phyloP scores from a whole-genome alignment of 495 filamentous ascomycete species.

The Tuber indicum region DNA sequence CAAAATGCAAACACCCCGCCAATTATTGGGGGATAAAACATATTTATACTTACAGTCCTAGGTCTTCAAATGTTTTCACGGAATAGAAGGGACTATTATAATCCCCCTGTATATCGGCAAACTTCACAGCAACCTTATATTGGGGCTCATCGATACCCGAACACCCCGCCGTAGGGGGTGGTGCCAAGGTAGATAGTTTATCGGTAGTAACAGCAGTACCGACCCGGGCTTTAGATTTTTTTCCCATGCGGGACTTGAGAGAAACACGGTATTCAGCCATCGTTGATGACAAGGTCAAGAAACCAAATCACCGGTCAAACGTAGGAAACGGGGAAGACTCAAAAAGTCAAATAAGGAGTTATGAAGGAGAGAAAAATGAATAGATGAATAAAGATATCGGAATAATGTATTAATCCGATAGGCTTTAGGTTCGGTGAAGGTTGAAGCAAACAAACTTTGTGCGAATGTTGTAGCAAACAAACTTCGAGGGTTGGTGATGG shows the following conservation, averaged over 20 bases:
- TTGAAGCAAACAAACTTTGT: background rate
- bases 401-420: background rate
- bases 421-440: background rate
- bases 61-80: slow-evolving; percentile 73
- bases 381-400: background rate
- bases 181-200: background rate
- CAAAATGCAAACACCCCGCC: background rate
- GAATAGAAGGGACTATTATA: slow-evolving; percentile 84
- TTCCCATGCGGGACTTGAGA: slow-evolving; percentile 38
- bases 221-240: slow-evolving; percentile 12
- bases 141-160: slow-evolving; percentile 26
- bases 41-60: slow-evolving; percentile 62
- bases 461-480: no score
- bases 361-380: background rate
- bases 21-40: background rate
- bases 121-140: slow-evolving; percentile 68
- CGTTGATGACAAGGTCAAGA: slow-evolving; percentile 20
- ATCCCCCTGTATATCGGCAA: slow-evolving; percentile 82
- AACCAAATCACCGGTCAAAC: background rate
- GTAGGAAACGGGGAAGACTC: background rate
- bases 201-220: background rate
- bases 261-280: slow-evolving; percentile 25
- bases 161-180: slow-evolving; percentile 20
- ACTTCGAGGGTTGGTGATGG: no score
- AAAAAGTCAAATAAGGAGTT: background rate